Percentiles rank a stretch among this genome's conserved stretches.
phyloP scores from a whole-genome alignment of 495 filamentous ascomycete species.

The Penicillium cataractarum region DNA sequence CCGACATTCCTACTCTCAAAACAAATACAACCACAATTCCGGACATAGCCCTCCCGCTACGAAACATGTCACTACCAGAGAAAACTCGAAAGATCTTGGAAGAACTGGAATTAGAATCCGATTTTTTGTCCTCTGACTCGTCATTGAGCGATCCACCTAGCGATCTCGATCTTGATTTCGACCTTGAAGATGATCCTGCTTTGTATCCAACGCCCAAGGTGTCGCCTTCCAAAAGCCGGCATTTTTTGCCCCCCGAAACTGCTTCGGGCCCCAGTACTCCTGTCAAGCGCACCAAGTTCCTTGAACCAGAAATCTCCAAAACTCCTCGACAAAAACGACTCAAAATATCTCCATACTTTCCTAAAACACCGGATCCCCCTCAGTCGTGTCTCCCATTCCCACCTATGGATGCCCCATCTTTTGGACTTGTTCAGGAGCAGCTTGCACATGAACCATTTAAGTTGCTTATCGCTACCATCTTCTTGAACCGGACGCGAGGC shows the following conservation, averaged over 20 bases:
- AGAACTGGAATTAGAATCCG: conserved; percentile 19
- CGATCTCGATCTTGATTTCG: conserved; percentile 33
- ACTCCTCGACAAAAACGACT: conserved; percentile 25
- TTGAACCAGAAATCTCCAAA: conserved; percentile 15
- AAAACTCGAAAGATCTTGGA: conserved; percentile 19
- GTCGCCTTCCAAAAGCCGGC: conserved; percentile 3
- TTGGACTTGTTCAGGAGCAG: conserved; percentile 85
- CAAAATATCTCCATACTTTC: conserved; percentile 55
- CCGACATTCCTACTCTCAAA: neutral
- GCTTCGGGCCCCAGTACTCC: conserved; percentile 10
- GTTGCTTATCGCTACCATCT: conserved; percentile 75
- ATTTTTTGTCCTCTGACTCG: conserved; percentile 38
- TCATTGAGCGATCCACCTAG: conserved; percentile 37
- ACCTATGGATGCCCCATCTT: conserved; percentile 59
- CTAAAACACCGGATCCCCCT: conserved; percentile 43
- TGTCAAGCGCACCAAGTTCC: conserved; percentile 2
- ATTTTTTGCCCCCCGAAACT: neutral
- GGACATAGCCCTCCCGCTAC: neutral
- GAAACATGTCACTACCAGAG: conserved; percentile 15
- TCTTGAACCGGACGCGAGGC: conserved; percentile 81
- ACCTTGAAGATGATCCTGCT: conserved; percentile 15
- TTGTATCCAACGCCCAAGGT: neutral
- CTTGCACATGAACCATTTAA: conserved; percentile 71
- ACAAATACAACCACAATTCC: neutral
- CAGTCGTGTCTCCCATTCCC: conserved; percentile 74